These are phyloP conservation scores for Colletotrichum scovillei DNA, from an alignment of 2,329 filamentous ascomycete genomes.

Conservation along the genomic window DNA sequence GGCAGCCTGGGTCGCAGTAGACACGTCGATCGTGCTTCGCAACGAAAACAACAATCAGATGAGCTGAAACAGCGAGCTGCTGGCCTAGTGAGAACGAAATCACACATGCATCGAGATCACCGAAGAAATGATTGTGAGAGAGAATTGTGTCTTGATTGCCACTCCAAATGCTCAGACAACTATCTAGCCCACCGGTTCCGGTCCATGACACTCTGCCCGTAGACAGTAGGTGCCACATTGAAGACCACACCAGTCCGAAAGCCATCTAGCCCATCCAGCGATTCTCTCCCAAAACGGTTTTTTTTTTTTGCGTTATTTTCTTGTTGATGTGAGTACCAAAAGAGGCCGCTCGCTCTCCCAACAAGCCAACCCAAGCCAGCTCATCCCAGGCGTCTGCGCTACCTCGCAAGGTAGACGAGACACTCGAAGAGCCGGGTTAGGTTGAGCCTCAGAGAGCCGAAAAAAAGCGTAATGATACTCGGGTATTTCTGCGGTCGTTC, in stretches of 20 bases:
- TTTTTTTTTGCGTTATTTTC: constrained; percentile 38
- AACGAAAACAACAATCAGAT: too few relatives aligned
- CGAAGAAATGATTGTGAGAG: not conserved
- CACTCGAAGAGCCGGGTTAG: not conserved
- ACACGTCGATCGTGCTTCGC: too few relatives aligned
- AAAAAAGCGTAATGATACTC: constrained; percentile 28
- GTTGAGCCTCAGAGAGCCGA: not conserved
- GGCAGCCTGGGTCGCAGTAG: too few relatives aligned
- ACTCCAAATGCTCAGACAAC: constrained; percentile 30
- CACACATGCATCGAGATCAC: not conserved
- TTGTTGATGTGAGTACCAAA: constrained; percentile 33
- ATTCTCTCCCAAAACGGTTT: constrained; percentile 32
- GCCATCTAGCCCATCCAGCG: constrained; percentile 30
- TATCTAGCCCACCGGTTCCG: constrained; percentile 28
- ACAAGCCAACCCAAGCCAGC: not conserved
- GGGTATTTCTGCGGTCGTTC: constrained; percentile 36
- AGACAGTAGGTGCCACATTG: not conserved
- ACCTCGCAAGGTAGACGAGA: not conserved
- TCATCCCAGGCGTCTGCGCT: too few relatives aligned
- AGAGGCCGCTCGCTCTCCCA: not conserved
- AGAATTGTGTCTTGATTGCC: constrained; percentile 31
- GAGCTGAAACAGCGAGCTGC: too few relatives aligned
- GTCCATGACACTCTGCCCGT: not conserved
- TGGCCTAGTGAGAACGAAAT: not conserved
- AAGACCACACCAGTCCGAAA: constrained; percentile 23